Evolutionary conservation across 257 asterid species (phyloP).

Genomic region (Solanum piurae): DNA sequence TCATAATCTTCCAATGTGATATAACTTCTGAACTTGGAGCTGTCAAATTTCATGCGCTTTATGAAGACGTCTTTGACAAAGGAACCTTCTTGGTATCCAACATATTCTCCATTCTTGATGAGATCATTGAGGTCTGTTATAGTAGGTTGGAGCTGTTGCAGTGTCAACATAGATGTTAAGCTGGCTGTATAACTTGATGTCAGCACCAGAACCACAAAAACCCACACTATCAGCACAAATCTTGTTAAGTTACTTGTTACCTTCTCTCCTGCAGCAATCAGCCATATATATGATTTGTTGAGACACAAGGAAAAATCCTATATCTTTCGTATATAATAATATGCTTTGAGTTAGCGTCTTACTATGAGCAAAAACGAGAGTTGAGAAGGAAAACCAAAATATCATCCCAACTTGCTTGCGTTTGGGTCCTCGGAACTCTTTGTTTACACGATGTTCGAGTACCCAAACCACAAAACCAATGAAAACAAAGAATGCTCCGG

Average conservation of each 20-base stretch:
- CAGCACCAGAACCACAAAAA: slow-evolving; percentile 32
- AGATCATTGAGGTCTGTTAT: slow-evolving; percentile 22
- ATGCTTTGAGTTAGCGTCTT: slow-evolving; percentile 1
- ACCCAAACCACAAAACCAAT: slow-evolving; percentile 30
- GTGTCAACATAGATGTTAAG: slow-evolving; percentile 37
- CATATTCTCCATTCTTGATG: slow-evolving; percentile 15
- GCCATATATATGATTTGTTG: background rate
- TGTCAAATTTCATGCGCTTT: slow-evolving; percentile 10
- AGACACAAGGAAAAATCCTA: background rate
- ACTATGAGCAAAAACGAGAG: slow-evolving; percentile 33
- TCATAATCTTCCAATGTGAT: slow-evolving; percentile 10
- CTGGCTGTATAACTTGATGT: slow-evolving; percentile 47
- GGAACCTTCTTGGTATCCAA: slow-evolving; percentile 48
- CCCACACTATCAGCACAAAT: slow-evolving; percentile 35
- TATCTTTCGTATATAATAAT: background rate
- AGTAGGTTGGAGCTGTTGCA: slow-evolving; percentile 22
- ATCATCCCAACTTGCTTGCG: slow-evolving; percentile 28
- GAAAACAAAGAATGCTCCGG: slow-evolving; percentile 9
- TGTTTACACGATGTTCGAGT: slow-evolving; percentile 31
- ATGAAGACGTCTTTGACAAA: slow-evolving; percentile 21
- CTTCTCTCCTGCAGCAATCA: slow-evolving; percentile 28
- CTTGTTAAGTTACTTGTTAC: slow-evolving; percentile 22
- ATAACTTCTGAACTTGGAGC: slow-evolving; percentile 19
- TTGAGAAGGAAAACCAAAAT: slow-evolving; percentile 31
- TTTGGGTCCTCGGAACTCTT: slow-evolving; percentile 28